Conservation (phyloP, 495 filamentous ascomycete genomes). For the Penicillium odoratum region DNA sequence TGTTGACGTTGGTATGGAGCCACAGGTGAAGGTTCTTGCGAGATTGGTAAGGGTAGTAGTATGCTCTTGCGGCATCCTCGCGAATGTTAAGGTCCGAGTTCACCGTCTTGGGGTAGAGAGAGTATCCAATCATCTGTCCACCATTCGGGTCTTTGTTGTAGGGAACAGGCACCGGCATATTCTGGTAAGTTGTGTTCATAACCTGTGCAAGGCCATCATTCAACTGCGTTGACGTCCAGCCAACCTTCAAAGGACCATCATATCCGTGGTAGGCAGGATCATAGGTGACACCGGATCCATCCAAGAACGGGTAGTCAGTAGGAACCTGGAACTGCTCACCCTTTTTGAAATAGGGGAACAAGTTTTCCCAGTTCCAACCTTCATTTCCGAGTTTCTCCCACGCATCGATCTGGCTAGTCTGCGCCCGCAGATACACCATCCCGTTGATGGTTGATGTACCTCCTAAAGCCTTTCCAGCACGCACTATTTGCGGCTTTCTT, state of each 20-base stretch:
- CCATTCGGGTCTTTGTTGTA: constrained; percentile 26
- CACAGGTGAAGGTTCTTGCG: constrained; percentile 25
- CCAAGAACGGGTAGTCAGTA: constrained; percentile 15
- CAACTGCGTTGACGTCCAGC: constrained; percentile 22
- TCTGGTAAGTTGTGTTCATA: constrained; percentile 25
- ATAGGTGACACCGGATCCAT: constrained; percentile 24
- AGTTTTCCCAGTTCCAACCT: constrained; percentile 35
- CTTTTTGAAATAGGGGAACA: constrained; percentile 33
- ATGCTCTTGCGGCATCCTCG: constrained; percentile 28
- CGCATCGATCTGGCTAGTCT: constrained; percentile 26
- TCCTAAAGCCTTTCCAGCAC: constrained; percentile 52
- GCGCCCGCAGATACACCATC: constrained; percentile 29
- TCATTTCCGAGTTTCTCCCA: constrained; percentile 31
- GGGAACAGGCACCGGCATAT: constrained; percentile 14
- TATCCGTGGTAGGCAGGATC: constrained; percentile 25
- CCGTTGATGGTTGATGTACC: constrained; percentile 57
- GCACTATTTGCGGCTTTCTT: constrained; percentile 33
- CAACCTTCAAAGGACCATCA: constrained; percentile 28
- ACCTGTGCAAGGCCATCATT: constrained; percentile 24
- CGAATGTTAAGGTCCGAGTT: constrained; percentile 25
- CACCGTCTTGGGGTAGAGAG: constrained; percentile 24
- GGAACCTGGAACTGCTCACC: constrained; percentile 23
- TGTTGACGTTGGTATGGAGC: constrained; percentile 24
- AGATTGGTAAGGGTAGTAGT: constrained; percentile 25
- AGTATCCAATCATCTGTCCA: constrained; percentile 26